Evolutionary conservation across 805 yeast species (phyloP), one percentile per base, ranked within the genome.

Genomic region (Pichia nanzhaoensis): DNA sequence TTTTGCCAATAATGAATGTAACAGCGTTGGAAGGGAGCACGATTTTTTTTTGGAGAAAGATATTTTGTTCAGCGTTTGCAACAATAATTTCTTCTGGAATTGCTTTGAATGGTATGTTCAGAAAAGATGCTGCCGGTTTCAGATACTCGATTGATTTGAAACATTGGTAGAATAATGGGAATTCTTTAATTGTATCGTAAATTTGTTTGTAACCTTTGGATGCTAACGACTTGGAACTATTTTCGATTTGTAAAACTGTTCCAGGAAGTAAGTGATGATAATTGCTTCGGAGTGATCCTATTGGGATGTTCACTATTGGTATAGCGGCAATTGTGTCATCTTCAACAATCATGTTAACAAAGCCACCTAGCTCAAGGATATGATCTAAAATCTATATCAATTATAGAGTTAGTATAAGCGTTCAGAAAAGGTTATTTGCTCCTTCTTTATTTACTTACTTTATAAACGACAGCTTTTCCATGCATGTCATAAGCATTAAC

Each of bases 1-100:
- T 55, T 20, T 54, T 60, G 0, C 79, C 79, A 41, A 74, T 73
- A 6, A 74, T 49, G 39, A 58, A 65, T 1, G 71, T 60, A 2
- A 71, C 65, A 44, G 72, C 73, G 21, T 51, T 52, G 28, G 62
- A 60, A 9, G 58, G 57, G 34, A 56, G 44, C 10, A 51, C n/a
- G 14, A 46, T 6, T 24, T 42, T 17, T 21, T 20, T 20, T 22
- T 22, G 41, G 2, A 19, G 27, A 14, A 27, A 3, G 20, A 13
- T 38, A 14, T 37, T 14, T 12, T 6, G 37, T 20, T 14, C 14
- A 14, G 37, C 5, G 17, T 20, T 36, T 24, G 39, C 28, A 9
- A 21, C 28, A 24, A 10, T 7, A 24, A 7, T n/a, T n/a, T n/a
- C 10, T 7, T 24, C 28, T 24, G 28, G 28, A 6, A 24, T 24